Base-by-base conservation (phyloP, 768 basidiomycete species). In the Lactarius hatsudake region DNA sequence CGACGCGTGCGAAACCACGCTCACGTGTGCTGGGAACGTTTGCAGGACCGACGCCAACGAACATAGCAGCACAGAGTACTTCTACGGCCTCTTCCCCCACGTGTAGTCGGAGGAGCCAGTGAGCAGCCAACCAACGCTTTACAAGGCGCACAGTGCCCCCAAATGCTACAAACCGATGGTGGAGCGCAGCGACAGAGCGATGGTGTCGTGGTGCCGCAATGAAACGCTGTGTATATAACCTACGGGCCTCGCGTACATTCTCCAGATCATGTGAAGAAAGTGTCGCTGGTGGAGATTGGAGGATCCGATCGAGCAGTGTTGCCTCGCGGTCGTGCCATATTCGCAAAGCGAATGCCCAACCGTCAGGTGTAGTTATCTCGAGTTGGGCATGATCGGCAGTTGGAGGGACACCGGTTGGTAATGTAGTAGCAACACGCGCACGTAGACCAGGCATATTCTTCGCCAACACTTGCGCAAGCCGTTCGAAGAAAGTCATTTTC, bases 41-140 rank as follows among this genome's bases (percentile, higher is more conserved):
- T 43, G 73, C 72, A 67, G 75, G 26, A 74, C 76, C 81, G n/a
- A 84, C 81, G 3, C 82, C 81, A 13, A 94, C 79, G 74, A 96
- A 98, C 18, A 91, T 81, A 40, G 80, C 79, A 0, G 94, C 92
- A 75, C 92, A 93, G 51, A 99, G 75, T 20, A 98, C 79, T 76
- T 99, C 97, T 42, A 93, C 84, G 0, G 85, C 87, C 75, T 98
- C 94, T 66, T 87, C 84, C 7, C 83, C 82, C 62, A 98, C 80
- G 71, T 93, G 90, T 0, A 81, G 77, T 5, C 84, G 81, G 40
- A 98, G 83, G 64, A 97, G 82, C 89, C 91, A 93, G 74, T 99
- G 97, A 8, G 90, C 81, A 0, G 91, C 87, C 62, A 98, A 80
- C 97, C 97, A 99, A 53, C 96, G 85, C 79, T 98, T 96, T 60